phyloP scores from a whole-genome alignment of 441 rosid genomes.

The Rhodomyrtus psidioides region DNA sequence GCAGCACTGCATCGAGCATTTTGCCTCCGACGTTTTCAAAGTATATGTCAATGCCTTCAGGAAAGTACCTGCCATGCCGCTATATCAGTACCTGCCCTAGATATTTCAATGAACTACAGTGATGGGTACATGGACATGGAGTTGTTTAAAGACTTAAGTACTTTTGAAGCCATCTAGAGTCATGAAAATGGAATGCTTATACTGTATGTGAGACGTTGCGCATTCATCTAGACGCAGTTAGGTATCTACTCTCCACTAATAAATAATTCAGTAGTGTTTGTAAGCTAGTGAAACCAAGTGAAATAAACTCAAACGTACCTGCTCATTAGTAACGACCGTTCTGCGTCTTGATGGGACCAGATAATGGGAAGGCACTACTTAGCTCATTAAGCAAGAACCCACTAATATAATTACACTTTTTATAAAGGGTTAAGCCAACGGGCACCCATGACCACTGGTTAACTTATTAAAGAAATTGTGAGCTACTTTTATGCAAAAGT shows the following conservation, averaged over 20 bases:
- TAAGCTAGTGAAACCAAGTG: not conserved
- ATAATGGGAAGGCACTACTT: not conserved
- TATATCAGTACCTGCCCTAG: not conserved
- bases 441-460: not conserved
- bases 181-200: not conserved
- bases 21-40: constrained; percentile 70
- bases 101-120: not conserved
- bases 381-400: not conserved
- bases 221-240: not conserved
- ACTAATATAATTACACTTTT: not conserved
- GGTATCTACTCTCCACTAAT: not conserved
- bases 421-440: not conserved
- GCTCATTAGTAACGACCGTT: not conserved
- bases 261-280: not conserved
- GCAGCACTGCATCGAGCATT: constrained; percentile 65
- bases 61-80: constrained; percentile 40
- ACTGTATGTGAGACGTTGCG: not conserved
- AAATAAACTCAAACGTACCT: not conserved
- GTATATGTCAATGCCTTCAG: constrained; percentile 63
- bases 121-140: not conserved
- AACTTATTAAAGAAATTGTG: not conserved
- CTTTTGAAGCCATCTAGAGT: not conserved
- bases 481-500: not conserved
- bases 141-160: not conserved
- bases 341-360: not conserved